These are phyloP conservation scores for Backusella tuberculispora DNA, from an alignment of 192 early-diverging fungal genomes.

Conservation along the genomic window DNA sequence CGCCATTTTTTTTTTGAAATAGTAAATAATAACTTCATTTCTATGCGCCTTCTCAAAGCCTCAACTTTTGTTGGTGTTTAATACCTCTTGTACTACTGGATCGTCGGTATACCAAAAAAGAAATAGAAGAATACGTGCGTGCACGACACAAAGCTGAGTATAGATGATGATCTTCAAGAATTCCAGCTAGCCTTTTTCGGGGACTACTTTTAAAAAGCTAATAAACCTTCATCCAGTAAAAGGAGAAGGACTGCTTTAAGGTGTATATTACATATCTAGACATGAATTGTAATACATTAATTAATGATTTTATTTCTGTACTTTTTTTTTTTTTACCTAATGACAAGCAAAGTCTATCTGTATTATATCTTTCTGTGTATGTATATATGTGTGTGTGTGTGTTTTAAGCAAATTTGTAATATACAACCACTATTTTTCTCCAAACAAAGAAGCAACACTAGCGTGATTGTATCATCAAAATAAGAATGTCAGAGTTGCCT, in stretches of 20 bases:
- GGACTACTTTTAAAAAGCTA: slow-evolving; percentile 5
- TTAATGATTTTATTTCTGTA: not conserved
- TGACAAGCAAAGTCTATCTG: not conserved
- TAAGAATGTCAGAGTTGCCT: not conserved
- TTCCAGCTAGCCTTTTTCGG: not conserved
- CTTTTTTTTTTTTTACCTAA: not conserved
- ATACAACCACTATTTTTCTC: not conserved
- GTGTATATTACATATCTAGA: not conserved
- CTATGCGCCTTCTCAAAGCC: slow-evolving; percentile 14
- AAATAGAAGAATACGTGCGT: not conserved
- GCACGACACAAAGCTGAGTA: slow-evolving; percentile 13
- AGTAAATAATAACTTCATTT: slow-evolving; percentile 8
- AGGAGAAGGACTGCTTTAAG: not conserved
- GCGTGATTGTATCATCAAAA: slow-evolving; percentile 7
- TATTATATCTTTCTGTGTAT: not conserved
- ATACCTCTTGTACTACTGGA: not conserved
- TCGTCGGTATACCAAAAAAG: slow-evolving; percentile 4
- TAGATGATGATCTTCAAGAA: slow-evolving; percentile 17
- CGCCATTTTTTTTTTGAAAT: not conserved
- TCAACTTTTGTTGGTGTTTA: not conserved
- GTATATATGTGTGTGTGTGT: not conserved
- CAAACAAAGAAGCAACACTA: slow-evolving; percentile 7
- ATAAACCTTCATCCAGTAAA: not conserved
- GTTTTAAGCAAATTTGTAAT: slow-evolving; percentile 14
- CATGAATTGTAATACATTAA: slow-evolving; percentile 9